Base-by-base conservation (phyloP, 345 rosid genomes). In the Hypericum androsaemum region DNA sequence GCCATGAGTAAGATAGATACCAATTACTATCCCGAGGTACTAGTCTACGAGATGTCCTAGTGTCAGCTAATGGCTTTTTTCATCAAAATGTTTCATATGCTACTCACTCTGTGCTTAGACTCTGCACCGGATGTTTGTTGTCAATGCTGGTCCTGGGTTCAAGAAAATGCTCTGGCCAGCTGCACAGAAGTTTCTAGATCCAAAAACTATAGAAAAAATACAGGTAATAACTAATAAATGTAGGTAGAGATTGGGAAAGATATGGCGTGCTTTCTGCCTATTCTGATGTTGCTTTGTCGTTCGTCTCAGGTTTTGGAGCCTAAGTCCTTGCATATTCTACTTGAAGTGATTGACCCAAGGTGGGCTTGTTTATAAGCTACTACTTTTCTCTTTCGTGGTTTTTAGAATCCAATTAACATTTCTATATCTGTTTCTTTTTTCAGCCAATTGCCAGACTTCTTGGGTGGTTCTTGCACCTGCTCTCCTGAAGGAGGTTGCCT, bases 151-250 rank as follows among this genome's bases (percentile, higher is more conserved):
- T 56, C 74, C 97, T 53, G 95, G 86, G 50, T 92, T 92, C 77
- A 92, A 85, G 67, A 85, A 75, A 71, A 74, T 88, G 94, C 94
- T 92, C 63, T 92, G 95, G 98, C 98, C 97, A 66, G 88, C 94
- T 43, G 98, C 95, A 6, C 98, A 92, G 68, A 92, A 88, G 54
- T 77, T 85, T 76, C 90, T 92, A 50, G 98, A 92, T 62, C 64
- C 77, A 68, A 85, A 78, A 71, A 92, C 97, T 40, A 72, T 85
- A 10, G 62, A 82, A 51, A 92, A 92, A 78, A 92, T 88, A 72
- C 86, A 88, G 64, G 97, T 82, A 74, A 6, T 8, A 6, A 7
- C 12, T 10, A n/a, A n/a, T n/a, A n/a, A n/a, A n/a, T n/a, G n/a
- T n/a, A n/a, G n/a, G 5, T 46, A 32, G 5, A 46, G 50, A 14